Evolutionary conservation across 2,329 filamentous ascomycete species (phyloP).

Genomic region (Talaromyces funiculosus): DNA sequence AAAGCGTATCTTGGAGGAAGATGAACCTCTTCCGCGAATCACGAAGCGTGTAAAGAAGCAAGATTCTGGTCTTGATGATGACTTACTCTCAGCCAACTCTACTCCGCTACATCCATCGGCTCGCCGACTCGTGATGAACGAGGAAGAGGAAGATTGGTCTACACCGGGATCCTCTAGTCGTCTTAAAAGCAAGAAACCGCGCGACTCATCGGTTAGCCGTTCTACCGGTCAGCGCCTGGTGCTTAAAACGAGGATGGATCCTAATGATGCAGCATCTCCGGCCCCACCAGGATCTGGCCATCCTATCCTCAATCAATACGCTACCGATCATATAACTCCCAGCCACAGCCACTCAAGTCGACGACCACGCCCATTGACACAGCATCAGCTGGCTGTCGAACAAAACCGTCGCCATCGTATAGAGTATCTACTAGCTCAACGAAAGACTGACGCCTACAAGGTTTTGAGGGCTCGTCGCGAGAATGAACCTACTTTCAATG

Average conservation of each 20-base stretch:
- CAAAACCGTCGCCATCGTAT: conserved; percentile 45
- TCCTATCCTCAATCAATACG: conserved; percentile 38
- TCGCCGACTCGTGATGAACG: conserved; percentile 23
- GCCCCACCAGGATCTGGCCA: conserved; percentile 40
- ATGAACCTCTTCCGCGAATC: conserved; percentile 40
- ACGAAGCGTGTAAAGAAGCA: conserved; percentile 42
- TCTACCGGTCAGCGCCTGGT: conserved; percentile 35
- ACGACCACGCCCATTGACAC: conserved; percentile 44
- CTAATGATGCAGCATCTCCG: conserved; percentile 36
- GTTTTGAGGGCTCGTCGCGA: conserved; percentile 34
- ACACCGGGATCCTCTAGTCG: conserved; percentile 30
- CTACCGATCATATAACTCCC: conserved; percentile 27
- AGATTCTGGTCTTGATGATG: conserved; percentile 31
- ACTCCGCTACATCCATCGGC: conserved; percentile 35
- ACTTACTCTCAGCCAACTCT: conserved; percentile 29
- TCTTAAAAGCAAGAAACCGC: conserved; percentile 35
- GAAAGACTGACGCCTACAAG: conserved; percentile 35
- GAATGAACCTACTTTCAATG: conserved; percentile 35
- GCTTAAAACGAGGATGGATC: conserved; percentile 40
- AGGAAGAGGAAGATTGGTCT: conserved; percentile 40
- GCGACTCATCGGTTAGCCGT: conserved; percentile 32
- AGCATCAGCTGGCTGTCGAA: conserved; percentile 47
- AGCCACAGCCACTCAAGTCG: conserved; percentile 28
- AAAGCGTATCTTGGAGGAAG: conserved; percentile 46
- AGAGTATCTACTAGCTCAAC: conserved; percentile 42